Evolutionary conservation across 1,284 basidiomycete genomes (phyloP), one percentile per base, ranked within the genome.

Genomic region (Pseudozyma tsukubaensis): DNA sequence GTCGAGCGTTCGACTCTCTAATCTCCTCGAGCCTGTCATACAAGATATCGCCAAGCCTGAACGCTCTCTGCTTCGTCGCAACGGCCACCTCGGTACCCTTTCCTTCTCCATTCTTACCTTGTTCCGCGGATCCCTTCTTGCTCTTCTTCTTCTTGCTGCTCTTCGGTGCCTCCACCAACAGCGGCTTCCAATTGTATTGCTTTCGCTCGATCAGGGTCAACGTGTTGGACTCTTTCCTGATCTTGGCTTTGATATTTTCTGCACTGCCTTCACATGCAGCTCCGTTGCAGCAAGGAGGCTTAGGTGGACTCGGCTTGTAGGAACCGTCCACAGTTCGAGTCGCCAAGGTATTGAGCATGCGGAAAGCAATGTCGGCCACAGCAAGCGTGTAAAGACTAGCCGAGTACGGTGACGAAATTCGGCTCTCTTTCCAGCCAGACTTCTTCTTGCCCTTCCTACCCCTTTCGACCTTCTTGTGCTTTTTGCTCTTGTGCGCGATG

Each of bases 131-230:
- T 3, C 34, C 34, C 21, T 29, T 52, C n/a, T n/a, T 14, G 16
- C 24, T 43, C 21, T 60, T 60, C 50, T 53, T 60, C 16, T 39
- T 39, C 37, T 49, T 64, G 4, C 37, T 57, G 5, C 34, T n/a
- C 36, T 29, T 48, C 47, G 54, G 49, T 13, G 16, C 6, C 47
- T 36, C 19, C 19, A 59, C 9, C 49, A 67, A 12, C 10, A 45
- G 29, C 7, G 64, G 57, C 35, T 47, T 55, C 64, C 64, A 68
- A 24, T 58, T 36, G 19, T 18, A 19, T 40, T 68, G 65, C 50
- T 40, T 37, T 12, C 50, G 52, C 37, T 61, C 65, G 16, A 58
- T 29, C 36, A 62, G 43, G 18, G 50, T 40, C 50, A 57, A 43
- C 4, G 16, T 18, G 16, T 44, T 57, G n/a, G 21, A n/a, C 34